Base-by-base conservation (phyloP, 768 basidiomycete genomes). In the Tylopilus cervinicoccineus region DNA sequence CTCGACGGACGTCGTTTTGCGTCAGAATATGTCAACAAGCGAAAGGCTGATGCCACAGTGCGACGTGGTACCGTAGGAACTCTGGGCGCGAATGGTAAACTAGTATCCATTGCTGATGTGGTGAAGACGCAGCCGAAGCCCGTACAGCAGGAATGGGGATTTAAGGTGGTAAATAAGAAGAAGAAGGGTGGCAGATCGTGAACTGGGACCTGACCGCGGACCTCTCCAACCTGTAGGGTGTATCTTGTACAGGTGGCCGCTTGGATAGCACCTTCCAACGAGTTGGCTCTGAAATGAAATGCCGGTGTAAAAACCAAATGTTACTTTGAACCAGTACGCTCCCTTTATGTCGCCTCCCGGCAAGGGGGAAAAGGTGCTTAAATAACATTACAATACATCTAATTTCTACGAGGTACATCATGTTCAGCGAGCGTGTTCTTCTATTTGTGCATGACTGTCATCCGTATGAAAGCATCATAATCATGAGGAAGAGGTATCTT, bases 1-100 rank as follows among this genome's bases (percentile, higher is more conserved):
- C 80, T 99, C 43, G 93, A 98, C 61, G 96, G 96, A 6, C 78
- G 94, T 43, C 82, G 95, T 31, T 99, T 98, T 62, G 94, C 96
- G 4, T 77, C 88, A 12, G 94, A 98, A 56, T 99, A 91, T 60
- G 81, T 93, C 44, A 79, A 76, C 53, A 89, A 81, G 63, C 86
- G 96, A 43, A 94, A 93, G 70, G 79, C 78, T 17, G 95, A 98
- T 64, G 86, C 83, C 1, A 72, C 73, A 13, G 59, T 76, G 19
- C 70, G 78, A 41, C 73, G 75, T 41, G 84, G 81, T 51, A 72
- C 65, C 11, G 66, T 66, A 38, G 67, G 65, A n/a, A 55, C 71
- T 16, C 54, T 59, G 28, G 60, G 60, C 4, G 36, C 61, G 4
- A 53, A 63, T 5, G 70, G 71, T 9, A 86, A 86, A 56, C 72